Conservation (phyloP, 2,329 filamentous ascomycete genomes). For the Aureobasidium sp. region DNA sequence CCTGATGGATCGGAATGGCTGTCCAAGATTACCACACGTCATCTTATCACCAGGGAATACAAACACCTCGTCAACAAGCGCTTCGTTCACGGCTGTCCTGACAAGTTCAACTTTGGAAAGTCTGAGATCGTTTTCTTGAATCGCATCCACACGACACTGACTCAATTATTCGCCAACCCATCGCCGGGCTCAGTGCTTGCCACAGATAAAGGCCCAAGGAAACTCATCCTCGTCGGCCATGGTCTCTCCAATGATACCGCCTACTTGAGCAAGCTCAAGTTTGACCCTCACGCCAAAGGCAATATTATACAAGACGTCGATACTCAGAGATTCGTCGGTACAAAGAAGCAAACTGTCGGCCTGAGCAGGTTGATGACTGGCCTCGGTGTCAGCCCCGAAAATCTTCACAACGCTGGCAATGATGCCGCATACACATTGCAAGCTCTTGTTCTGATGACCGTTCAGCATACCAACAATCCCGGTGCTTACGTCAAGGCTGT, state of each 20-base stretch:
- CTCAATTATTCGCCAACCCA: conserved; percentile 7
- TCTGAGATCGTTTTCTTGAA: conserved; percentile 15
- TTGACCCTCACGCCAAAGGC: conserved; percentile 9
- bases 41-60: conserved; percentile 20
- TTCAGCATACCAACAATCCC: conserved; percentile 13
- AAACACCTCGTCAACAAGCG: conserved; percentile 17
- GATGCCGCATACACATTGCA: conserved; percentile 18
- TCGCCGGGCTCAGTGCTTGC: not conserved
- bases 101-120: conserved; percentile 21
- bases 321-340: conserved; percentile 17
- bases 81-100: conserved; percentile 21
- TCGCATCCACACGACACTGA: conserved; percentile 14
- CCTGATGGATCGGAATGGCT: conserved; percentile 9
- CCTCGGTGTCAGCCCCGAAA: conserved; percentile 6
- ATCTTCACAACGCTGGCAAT: conserved; percentile 17
- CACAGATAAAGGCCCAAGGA: not conserved
- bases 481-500: not conserved
- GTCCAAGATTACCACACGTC: conserved; percentile 17
- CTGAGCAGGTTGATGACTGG: conserved; percentile 15
- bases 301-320: conserved; percentile 16
- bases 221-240: conserved; percentile 21
- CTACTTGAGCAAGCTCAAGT: conserved; percentile 16
- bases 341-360: conserved; percentile 16
- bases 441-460: conserved; percentile 18
- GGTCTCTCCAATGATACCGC: conserved; percentile 17